These are phyloP conservation scores for Pythium pectinolyticum DNA, from an alignment of 352 stramenopile genomes.

Conservation along the genomic window DNA sequence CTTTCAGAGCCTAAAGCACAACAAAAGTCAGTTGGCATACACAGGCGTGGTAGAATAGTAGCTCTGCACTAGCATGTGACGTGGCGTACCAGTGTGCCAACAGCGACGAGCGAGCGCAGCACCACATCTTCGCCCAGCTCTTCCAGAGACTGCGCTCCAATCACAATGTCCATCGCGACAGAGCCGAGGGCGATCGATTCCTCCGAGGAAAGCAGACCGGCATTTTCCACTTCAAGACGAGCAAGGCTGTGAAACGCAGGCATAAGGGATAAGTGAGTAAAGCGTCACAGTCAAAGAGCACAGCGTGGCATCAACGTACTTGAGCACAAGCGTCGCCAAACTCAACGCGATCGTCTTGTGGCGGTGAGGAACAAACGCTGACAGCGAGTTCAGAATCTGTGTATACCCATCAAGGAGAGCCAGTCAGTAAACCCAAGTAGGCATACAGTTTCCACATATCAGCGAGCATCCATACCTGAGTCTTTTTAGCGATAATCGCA, in stretches of 20 bases:
- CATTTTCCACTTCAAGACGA: conserved; percentile 35
- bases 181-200: conserved; percentile 55
- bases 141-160: conserved; percentile 47
- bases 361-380: conserved; percentile 44
- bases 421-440: no score
- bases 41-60: not conserved
- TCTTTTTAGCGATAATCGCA: conserved; percentile 52
- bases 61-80: no score
- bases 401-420: not conserved
- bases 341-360: conserved; percentile 74
- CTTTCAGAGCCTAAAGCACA: conserved; percentile 47
- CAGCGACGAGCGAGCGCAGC: conserved; percentile 59
- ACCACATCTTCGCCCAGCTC: conserved; percentile 80
- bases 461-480: conserved; percentile 33
- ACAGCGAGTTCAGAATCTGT: conserved; percentile 47
- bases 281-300: not conserved
- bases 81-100: conserved; percentile 74
- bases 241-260: conserved; percentile 38
- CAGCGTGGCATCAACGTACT: conserved; percentile 38
- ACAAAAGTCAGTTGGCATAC: no score
- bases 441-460: not conserved
- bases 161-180: conserved; percentile 50
- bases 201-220: conserved; percentile 39
- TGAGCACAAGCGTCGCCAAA: conserved; percentile 67
- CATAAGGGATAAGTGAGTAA: conserved; percentile 7